Evolutionary conservation across 352 stramenopile species (phyloP).

Genomic region (Globisporangium viniferum): DNA sequence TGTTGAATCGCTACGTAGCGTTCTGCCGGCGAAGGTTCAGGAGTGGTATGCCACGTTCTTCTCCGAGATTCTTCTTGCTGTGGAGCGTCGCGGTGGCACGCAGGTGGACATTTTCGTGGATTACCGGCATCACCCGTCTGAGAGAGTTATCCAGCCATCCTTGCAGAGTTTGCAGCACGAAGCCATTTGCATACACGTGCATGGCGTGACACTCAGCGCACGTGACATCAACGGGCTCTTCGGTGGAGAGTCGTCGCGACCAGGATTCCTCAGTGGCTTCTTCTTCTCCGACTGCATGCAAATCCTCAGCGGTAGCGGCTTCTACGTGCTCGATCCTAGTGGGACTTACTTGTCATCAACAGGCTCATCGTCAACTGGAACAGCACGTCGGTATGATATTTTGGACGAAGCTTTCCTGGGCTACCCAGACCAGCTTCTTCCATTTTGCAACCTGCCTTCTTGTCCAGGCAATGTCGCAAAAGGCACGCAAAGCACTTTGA

Average conservation of each 20-base stretch:
- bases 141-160: conserved; percentile 70
- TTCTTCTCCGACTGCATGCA: conserved; percentile 73
- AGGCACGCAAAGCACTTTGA: conserved; percentile 52
- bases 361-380: conserved; percentile 8
- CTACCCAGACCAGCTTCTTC: conserved; percentile 72
- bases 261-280: conserved; percentile 59
- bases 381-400: conserved; percentile 61
- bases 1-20: conserved; percentile 29
- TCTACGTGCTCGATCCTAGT: conserved; percentile 76
- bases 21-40: conserved; percentile 29
- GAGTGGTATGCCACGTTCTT: conserved; percentile 51
- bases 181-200: conserved; percentile 68
- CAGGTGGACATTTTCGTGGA: conserved; percentile 74
- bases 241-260: conserved; percentile 41
- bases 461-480: conserved; percentile 50
- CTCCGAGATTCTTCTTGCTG: conserved; percentile 54
- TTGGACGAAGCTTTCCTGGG: conserved; percentile 53
- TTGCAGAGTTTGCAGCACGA: conserved; percentile 69
- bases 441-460: conserved; percentile 64
- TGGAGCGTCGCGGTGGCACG: conserved; percentile 45
- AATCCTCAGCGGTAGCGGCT: conserved; percentile 68
- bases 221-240: conserved; percentile 55
- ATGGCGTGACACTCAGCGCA: conserved; percentile 47
- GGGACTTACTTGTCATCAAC: conserved; percentile 35
- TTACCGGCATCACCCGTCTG: conserved; percentile 51